These are phyloP conservation scores for Sugiyamaella novakii DNA, from an alignment of 1,139 yeast species.

Conservation along the genomic window DNA sequence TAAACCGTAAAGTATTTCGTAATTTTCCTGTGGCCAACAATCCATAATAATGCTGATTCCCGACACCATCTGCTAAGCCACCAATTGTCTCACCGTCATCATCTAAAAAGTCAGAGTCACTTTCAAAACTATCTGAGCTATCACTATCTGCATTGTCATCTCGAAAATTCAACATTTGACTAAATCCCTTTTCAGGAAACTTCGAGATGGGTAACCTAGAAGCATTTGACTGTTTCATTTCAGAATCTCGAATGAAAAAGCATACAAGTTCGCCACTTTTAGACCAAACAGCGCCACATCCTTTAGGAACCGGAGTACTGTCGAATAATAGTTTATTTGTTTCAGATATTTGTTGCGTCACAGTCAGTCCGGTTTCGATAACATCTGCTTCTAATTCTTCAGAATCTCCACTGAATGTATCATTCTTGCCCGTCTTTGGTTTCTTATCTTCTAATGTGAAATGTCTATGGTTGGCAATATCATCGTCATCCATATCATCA, in stretches of 20 bases:
- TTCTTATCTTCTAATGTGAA: constrained; percentile 16
- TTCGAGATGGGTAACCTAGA: background rate
- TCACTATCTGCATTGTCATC: constrained; percentile 17
- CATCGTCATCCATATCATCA: constrained; percentile 39
- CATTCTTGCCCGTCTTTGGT: constrained; percentile 11
- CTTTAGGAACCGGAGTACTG: constrained; percentile 88
- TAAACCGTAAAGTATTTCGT: constrained; percentile 17
- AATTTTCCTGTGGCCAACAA: constrained; percentile 15
- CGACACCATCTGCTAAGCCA: constrained; percentile 2
- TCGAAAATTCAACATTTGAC: constrained; percentile 12
- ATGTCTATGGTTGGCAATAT: constrained; percentile 40
- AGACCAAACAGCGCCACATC: constrained; percentile 92
- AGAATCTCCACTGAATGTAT: constrained; percentile 19
- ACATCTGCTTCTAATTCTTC: constrained; percentile 27
- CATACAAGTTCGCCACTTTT: constrained; percentile 77
- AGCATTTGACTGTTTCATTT: constrained; percentile 5
- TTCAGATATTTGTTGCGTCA: constrained; percentile 17
- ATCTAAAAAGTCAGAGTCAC: constrained; percentile 21
- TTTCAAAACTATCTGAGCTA: constrained; percentile 16
- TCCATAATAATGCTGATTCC: constrained; percentile 24
- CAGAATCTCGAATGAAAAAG: constrained; percentile 57
- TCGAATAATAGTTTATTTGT: constrained; percentile 49
- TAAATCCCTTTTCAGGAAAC: constrained; percentile 9
- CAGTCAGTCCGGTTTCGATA: constrained; percentile 30
- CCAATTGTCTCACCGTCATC: constrained; percentile 34